Percentiles rank a stretch among this genome's conserved stretches.
Conservation (phyloP, 495 filamentous ascomycete species). For the Neurospora pannonica region DNA sequence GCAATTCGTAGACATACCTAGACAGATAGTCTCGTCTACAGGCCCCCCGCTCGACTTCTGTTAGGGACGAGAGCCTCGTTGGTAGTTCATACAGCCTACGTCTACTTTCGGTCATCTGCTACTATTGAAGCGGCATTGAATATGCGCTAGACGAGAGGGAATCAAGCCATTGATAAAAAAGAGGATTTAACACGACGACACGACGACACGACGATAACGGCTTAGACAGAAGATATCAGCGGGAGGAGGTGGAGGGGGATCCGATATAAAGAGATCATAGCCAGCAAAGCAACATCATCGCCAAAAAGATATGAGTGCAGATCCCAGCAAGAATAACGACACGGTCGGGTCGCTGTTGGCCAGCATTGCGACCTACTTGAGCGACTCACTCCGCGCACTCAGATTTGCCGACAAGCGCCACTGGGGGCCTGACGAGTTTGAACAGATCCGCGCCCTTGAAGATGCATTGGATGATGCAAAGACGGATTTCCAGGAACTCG, state of each 20-base stretch:
- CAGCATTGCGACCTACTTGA: conserved; percentile 35
- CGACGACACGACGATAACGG: not conserved
- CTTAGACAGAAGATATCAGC: not conserved
- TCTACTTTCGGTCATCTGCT: not conserved
- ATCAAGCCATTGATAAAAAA: not conserved
- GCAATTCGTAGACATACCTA: not conserved
- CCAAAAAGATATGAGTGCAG: conserved; percentile 3
- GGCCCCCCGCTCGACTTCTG: not conserved
- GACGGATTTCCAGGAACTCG: conserved; percentile 43
- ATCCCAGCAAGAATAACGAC: conserved; percentile 17
- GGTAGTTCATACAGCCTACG: not conserved
- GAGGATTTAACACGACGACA: not conserved
- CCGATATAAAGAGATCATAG: conserved; percentile 7
- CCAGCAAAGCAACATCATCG: not conserved
- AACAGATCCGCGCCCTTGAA: conserved; percentile 37
- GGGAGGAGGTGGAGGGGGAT: not conserved
- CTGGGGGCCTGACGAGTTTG: conserved; percentile 40
- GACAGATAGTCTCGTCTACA: not conserved
- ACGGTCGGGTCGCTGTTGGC: conserved; percentile 41
- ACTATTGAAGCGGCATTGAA: not conserved
- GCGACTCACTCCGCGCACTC: conserved; percentile 34
- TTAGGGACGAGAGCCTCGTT: not conserved
- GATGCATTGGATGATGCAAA: conserved; percentile 40
- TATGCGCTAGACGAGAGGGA: not conserved
- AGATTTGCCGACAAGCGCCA: conserved; percentile 42